Conservation (phyloP, 164 flowering plant genomes). For the Cinnamomum micranthum region DNA sequence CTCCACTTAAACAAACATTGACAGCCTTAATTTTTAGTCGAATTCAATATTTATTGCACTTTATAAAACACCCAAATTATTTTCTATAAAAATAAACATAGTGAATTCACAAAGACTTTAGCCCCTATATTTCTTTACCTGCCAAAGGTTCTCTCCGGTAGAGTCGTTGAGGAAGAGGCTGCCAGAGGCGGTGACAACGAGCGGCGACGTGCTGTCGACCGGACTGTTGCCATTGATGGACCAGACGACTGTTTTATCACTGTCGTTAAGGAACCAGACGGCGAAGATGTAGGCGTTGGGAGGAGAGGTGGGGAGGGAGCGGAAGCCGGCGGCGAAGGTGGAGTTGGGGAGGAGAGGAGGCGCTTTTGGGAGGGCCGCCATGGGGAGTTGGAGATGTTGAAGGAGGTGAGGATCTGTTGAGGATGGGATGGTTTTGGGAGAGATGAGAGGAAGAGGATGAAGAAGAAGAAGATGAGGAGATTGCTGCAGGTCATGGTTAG, state of each 20-base stretch:
- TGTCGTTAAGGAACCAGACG: constrained; percentile 42
- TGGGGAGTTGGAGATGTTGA: constrained; percentile 43
- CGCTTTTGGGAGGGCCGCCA: constrained; percentile 48
- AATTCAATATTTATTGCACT: no score
- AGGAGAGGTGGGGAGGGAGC: constrained; percentile 16
- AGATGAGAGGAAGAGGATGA: constrained; percentile 12
- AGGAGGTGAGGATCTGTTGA: constrained; percentile 21
- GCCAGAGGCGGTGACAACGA: constrained; percentile 37
- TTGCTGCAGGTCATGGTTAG: constrained; percentile 3
- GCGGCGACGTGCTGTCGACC: constrained; percentile 23
- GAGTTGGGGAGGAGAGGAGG: constrained; percentile 48
- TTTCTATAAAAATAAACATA: neutral
- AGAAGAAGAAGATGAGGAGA: constrained; percentile 16
- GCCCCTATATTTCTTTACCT: no score
- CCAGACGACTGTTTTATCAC: constrained; percentile 38
- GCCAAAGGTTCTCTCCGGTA: constrained; percentile 26
- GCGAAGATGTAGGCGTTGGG: constrained; percentile 43
- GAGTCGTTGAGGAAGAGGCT: constrained; percentile 30
- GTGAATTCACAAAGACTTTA: no score
- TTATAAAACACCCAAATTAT: no score
- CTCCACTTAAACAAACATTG: no score
- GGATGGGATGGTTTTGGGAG: neutral
- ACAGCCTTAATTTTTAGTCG: no score
- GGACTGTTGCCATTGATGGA: constrained; percentile 30
- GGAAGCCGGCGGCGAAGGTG: constrained; percentile 68